Evolutionary conservation across 2,329 filamentous ascomycete species (phyloP).

Genomic region (Cladosporium cucumerinum): DNA sequence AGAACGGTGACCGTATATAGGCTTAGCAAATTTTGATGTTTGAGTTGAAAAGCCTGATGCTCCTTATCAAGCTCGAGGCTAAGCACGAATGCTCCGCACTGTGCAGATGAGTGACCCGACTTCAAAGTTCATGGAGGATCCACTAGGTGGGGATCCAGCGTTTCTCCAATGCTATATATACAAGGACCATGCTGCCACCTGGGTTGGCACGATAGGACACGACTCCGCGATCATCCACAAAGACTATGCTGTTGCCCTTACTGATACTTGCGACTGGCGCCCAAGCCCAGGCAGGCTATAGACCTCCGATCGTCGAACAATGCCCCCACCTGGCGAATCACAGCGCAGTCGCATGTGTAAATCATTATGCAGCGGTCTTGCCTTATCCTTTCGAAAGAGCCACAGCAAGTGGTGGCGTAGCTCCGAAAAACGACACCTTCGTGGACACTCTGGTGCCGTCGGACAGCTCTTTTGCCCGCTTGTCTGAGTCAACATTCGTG

Average conservation of each 20-base stretch:
- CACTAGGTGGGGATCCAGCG: background rate
- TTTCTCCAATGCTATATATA: background rate
- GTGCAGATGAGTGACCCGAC: background rate
- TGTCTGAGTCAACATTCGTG: slow-evolving; percentile 32
- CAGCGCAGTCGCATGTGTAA: slow-evolving; percentile 21
- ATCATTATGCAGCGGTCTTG: slow-evolving; percentile 22
- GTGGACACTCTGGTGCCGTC: slow-evolving; percentile 24
- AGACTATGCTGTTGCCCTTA: background rate
- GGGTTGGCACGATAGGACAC: background rate
- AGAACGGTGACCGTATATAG: too few species aligned
- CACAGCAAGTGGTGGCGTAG: slow-evolving; percentile 11
- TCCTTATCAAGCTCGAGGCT: background rate
- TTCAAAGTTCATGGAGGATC: background rate
- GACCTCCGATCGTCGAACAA: slow-evolving; percentile 12
- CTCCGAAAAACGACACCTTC: slow-evolving; percentile 22
- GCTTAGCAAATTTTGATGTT: too few species aligned
- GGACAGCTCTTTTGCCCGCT: slow-evolving; percentile 33
- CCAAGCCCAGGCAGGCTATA: slow-evolving; percentile 16
- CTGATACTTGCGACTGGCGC: background rate
- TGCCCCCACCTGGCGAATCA: slow-evolving; percentile 19
- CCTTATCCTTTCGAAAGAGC: slow-evolving; percentile 21
- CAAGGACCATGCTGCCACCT: background rate
- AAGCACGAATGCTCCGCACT: background rate
- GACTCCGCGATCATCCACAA: background rate
- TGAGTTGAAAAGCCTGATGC: too few species aligned